Base-by-base conservation (phyloP, 148 eudicot species). In the Vaccinium myrtillus region DNA sequence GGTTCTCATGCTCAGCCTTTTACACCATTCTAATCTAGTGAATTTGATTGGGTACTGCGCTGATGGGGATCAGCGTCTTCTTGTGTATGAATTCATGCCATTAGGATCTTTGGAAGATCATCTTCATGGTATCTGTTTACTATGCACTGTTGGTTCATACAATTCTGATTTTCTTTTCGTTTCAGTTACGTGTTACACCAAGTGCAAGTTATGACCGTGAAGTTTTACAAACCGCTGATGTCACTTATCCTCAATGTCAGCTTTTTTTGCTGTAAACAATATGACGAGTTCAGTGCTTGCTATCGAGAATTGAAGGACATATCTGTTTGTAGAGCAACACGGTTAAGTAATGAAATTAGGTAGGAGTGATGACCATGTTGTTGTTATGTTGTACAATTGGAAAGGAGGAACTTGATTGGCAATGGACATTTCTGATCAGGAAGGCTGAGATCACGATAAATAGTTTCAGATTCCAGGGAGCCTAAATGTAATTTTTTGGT, bases 1-100 rank as follows among this genome's bases (percentile, higher is more conserved):
- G 88, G 99, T 96, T 89, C 93, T 96, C 51, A 96, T 96, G 99
- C 97, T 96, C 69, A 96, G 99, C 88, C 97, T 96, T 86, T 87
- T 96, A 49, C 98, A 96, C 85, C 94, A 93, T 84, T 87, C 87
- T 58, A 92, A 96, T 86, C 85, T 96, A 21, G 99, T 96, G 87
- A 96, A 88, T 86, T 90, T 96, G 84, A 88, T 94, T 83, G 98
- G 99, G 39, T 96, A 94, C 83, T 96, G 98, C 85, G 98, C 99
- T 73, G 98, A 93, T 87, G 99, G 99, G 83, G 99, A 97, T 80
- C 99, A 97, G 90, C 89, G 99, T 79, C 94, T 96, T 81, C 94
- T 96, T 58, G 99, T 96, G n/a, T 96, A 96, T 84, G 99, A 96
- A 81, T 96, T 91, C 90, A 93, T 96, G 99, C 86, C 99, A 5